Evolutionary conservation across 2,329 filamentous ascomycete species (phyloP).

Genomic region (Cordyceps javanica): DNA sequence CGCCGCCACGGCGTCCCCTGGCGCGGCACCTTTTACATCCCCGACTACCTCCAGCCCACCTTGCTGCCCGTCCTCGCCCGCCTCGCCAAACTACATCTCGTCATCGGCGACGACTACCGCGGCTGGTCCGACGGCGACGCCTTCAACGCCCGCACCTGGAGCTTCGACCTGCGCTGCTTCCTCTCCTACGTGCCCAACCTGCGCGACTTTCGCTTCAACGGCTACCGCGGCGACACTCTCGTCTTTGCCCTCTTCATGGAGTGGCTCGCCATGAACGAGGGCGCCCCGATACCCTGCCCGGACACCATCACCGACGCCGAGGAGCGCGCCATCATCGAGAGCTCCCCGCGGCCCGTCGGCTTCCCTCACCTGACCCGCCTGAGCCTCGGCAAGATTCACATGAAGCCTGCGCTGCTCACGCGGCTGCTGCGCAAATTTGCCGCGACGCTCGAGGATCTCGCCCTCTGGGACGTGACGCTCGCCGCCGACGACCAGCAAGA

Average conservation of each 20-base stretch:
- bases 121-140: not conserved
- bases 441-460: conserved; percentile 36
- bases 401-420: conserved; percentile 27
- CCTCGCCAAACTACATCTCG: conserved; percentile 38
- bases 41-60: conserved; percentile 28
- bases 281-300: not conserved
- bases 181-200: conserved; percentile 36
- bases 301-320: not conserved
- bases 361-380: conserved; percentile 33
- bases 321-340: conserved; percentile 3
- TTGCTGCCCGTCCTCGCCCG: conserved; percentile 36
- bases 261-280: conserved; percentile 29
- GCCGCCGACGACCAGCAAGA: not conserved
- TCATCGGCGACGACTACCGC: conserved; percentile 6
- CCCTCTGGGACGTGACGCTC: conserved; percentile 37
- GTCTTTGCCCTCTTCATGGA: conserved; percentile 27
- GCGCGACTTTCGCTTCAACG: conserved; percentile 47
- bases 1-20: conserved; percentile 20
- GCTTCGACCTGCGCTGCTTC: conserved; percentile 27
- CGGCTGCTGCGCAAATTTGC: conserved; percentile 35
- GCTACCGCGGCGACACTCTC: conserved; percentile 1
- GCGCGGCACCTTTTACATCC: conserved; percentile 39
- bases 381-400: conserved; percentile 35
- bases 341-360: conserved; percentile 20
- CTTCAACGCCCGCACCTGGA: not conserved